Evolutionary conservation across 371 early-diverging fungal species (phyloP), one percentile per base, ranked within the genome.

Genomic region (Mucor irregularis): DNA sequence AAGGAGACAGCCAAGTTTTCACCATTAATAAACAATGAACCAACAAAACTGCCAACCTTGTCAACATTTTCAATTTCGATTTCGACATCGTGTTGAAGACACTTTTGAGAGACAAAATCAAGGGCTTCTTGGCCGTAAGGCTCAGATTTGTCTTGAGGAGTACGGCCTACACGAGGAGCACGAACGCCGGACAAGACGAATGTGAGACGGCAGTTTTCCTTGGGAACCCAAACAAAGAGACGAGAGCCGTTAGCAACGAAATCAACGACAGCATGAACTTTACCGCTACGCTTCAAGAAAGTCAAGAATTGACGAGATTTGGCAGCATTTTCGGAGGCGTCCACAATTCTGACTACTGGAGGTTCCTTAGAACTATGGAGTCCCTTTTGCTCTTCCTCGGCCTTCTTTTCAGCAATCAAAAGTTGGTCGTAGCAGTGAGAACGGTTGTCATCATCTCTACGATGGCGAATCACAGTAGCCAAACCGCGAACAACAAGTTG

Each of bases 1-100:
- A 98, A 79, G 7, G 71, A 46, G 5, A 82, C 79, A 9, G 88
- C 83, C 31, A 91, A 59, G 49, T 88, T 91, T 31, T 82, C 80
- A 39, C 83, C 82, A 66, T 79, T 60, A 56, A 93, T 67, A 67
- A 86, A 91, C 53, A 96, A 62, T 14, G 84, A 71, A 13, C 96
- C 97, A 45, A 95, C 90, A 59, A 96, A 96, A 0, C 88, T 90
- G 25, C 97, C 96, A 13, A 85, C 83, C 71, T 94, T 94, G 68
- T 98, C 98, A 7, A 85, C 74, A 25, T 82, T 82, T 53, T 95
- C 96, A 16, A 96, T 71, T 49, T 89, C 88, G 38, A 95, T 78
- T 62, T 94, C 93, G 13, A 94, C 92, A 64, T 97, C 95, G 43
- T 96, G 91, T 74, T 97, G 98, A 54, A 95, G 81, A 57, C 81